Base-by-base conservation (phyloP, 257 asterid species). In the Jaltomata sinuosa region DNA sequence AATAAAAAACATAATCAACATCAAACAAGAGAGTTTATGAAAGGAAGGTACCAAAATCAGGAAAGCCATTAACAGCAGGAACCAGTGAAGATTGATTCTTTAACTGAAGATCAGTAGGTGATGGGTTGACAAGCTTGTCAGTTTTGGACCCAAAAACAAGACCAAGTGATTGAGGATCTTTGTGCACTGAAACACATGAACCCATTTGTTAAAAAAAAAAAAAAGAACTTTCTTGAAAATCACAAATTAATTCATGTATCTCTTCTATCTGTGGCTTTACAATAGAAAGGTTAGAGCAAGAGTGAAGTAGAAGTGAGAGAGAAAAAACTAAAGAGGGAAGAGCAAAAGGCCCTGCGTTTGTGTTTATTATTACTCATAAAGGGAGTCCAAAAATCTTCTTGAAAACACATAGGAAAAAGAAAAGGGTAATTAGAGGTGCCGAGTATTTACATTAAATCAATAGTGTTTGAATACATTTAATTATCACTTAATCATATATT, bases 41-140 rank as follows among this genome's bases (percentile, higher is more conserved):
- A 9, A 54, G 32, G 68, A 57, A 29, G 49, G n/a, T 84, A 88
- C 91, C 91, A 42, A 80, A 79, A 83, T 84, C 87, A 32, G 80
- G 84, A 45, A 82, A 86, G 27, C 80, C 34, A 32, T 84, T 18
- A 29, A 77, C 36, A 3, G 86, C 12, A 11, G 74, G 87, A 57
- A 7, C 2, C 47, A 7, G 11, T 42, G 47, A 42, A 42, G 87
- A 11, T 25, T 84, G 89, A 85, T 91, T 83, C 79, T 88, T 89
- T 67, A 80, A 55, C 8, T 71, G 88, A n/a, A 62, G 74, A n/a
- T n/a, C n/a, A 85, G 85, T 87, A 77, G 93, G 93, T 74, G 96
- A 89, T 12, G 95, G 94, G 32, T 84, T 90, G 32, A n/a, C n/a
- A n/a, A n/a, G n/a, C n/a, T 88, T 83, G 38, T 91, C 91, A 27